Conservation (phyloP, 306 rosid genomes). For the Citrullus mucosospermus region DNA sequence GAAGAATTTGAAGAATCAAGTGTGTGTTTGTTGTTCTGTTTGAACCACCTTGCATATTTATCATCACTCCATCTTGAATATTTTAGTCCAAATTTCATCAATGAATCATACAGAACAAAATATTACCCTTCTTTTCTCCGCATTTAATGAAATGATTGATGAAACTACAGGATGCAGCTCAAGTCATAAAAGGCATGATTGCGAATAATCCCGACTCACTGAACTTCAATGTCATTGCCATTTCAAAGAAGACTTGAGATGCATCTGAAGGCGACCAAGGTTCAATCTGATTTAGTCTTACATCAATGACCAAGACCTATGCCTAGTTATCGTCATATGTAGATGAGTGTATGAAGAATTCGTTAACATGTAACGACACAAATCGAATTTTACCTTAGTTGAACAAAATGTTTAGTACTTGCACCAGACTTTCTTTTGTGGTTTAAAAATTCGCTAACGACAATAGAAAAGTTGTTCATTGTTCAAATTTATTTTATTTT, state of each 20-base stretch:
- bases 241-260: constrained; percentile 38
- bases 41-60: not conserved
- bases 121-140: not conserved
- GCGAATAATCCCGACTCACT: constrained; percentile 58
- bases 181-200: constrained; percentile 50
- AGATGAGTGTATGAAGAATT: not conserved
- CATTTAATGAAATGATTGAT: not conserved
- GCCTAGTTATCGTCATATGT: not conserved
- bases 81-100: not conserved
- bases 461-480: not conserved
- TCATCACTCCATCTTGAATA: not conserved
- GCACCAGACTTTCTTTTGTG: not conserved
- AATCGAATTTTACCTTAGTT: not conserved
- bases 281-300: not conserved
- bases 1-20: no score
- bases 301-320: not conserved
- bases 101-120: not conserved
- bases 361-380: not conserved
- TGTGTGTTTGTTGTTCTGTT: not conserved
- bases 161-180: constrained; percentile 60
- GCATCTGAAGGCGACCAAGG: not conserved
- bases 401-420: not conserved
- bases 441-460: not conserved
- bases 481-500: not conserved
- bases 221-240: constrained; percentile 65